phyloP scores from a whole-genome alignment of 192 early-diverging fungal genomes.

The Coemansia sp. region DNA sequence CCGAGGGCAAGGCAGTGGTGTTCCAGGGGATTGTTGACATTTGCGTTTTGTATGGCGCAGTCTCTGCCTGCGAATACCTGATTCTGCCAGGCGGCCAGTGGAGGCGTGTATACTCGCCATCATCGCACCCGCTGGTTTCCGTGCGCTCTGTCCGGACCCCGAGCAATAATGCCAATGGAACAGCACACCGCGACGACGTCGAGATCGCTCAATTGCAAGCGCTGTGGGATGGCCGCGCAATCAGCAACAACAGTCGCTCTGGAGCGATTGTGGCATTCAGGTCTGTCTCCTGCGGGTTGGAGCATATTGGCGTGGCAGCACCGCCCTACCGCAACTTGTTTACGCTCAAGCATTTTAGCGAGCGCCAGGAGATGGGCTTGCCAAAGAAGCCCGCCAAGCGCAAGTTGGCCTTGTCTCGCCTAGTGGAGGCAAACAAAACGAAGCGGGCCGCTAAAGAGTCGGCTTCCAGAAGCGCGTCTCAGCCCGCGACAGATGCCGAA shows the following conservation, averaged over 20 bases:
- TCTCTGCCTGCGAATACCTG: constrained; percentile 32
- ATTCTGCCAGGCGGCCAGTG: constrained; percentile 10
- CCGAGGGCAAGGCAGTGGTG: no score
- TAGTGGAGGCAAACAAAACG: constrained; percentile 9
- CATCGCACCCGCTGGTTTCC: constrained; percentile 42
- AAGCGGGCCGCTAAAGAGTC: neutral
- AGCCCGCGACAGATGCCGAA: constrained; percentile 2
- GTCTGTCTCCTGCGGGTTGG: constrained; percentile 38
- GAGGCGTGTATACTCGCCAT: constrained; percentile 53
- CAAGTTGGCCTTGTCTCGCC: constrained; percentile 8
- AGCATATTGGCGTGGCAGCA: constrained; percentile 32
- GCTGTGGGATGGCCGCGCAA: constrained; percentile 15
- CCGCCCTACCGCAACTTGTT: constrained; percentile 37
- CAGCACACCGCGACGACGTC: neutral
- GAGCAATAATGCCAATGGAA: neutral
- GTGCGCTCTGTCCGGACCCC: neutral
- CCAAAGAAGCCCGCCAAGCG: constrained; percentile 25
- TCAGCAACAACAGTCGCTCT: neutral
- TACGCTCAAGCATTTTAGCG: constrained; percentile 15
- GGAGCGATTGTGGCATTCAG: constrained; percentile 30
- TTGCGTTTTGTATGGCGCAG: constrained; percentile 31
- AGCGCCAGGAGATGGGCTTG: constrained; percentile 9
- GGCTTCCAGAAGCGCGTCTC: neutral
- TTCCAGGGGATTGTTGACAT: constrained; percentile 51
- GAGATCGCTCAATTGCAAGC: constrained; percentile 13